Evolutionary conservation across 2,329 filamentous ascomycete species (phyloP), one percentile per base, ranked within the genome.

Genomic region (Aspergillus latus): DNA sequence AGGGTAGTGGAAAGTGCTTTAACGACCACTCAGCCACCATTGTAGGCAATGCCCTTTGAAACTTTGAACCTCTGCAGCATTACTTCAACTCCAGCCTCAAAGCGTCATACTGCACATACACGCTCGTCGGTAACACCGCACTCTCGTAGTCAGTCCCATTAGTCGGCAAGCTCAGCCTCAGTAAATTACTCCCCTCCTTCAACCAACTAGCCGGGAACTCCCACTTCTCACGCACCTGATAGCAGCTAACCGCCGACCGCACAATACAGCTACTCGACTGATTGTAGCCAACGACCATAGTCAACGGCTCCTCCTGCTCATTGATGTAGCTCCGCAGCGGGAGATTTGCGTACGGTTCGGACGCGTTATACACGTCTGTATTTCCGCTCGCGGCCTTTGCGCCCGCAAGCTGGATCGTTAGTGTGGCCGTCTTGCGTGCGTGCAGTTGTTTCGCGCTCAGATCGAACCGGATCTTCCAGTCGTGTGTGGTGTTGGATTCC

Each of bases 41-140:
- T 21, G 21, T 21, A 21, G 21, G 21, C 21, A 21, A 21, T 21
- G 21, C 21, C 21, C 21, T 21, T 21, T 21, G 21, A 21, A 21
- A 21, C 21, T 21, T 21, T 21, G 21, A 21, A 21, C 21, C 21
- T 21, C 21, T 21, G 21, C 21, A 21, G 21, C 21, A 21, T 3
- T 32, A 62, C 11, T 57, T 51, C 29, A 87, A 66, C 64, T 88
- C 85, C 46, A 88, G 63, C 50, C 84, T 75, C 65, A 88, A 63
- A 2, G 85, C 84, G 71, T 88, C 85, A 60, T 88, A 88, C 72
- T 88, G 84, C 5, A 88, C 80, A 68, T 88, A 88, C 0, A 84
- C 75, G 0, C 77, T 78, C 43, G 72, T 71, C 0, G 84, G 78
- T 54, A 87, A 61, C 7, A 86, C 49, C 0, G 85, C 84, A 30